Conservation (phyloP, 108 stramenopile genomes). For the Cyclotella kingstonii region DNA sequence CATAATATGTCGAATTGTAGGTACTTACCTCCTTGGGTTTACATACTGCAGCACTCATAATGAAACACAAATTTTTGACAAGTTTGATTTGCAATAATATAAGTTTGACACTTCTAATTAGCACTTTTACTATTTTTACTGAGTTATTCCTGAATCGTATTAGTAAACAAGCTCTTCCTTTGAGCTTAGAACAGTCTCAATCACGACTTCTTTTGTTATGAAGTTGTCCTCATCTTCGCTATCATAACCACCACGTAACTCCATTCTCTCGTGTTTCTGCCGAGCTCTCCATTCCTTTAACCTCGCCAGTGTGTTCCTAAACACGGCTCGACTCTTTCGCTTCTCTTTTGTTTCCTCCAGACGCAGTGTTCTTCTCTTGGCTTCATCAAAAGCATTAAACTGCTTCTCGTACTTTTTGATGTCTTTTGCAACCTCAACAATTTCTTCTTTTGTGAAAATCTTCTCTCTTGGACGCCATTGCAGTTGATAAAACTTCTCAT, state of each 20-base stretch:
- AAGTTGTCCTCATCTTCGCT: conserved; percentile 80
- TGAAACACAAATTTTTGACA: too few species aligned
- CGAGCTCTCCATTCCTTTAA: conserved; percentile 56
- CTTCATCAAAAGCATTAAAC: conserved; percentile 95
- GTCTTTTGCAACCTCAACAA: conserved; percentile 84
- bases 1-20: too few species aligned
- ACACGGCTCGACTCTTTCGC: conserved; percentile 62
- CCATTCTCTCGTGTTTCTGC: conserved; percentile 66
- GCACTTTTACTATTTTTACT: background rate
- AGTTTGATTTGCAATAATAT: too few species aligned
- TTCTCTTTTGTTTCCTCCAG: conserved; percentile 89
- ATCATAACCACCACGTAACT: conserved; percentile 79
- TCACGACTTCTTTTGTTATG: conserved; percentile 51
- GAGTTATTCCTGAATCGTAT: background rate
- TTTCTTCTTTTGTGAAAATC: conserved; percentile 77
- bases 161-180: conserved; percentile 84
- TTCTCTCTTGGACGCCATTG: conserved; percentile 92
- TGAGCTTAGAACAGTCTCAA: conserved; percentile 78
- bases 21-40: too few species aligned
- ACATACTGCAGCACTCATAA: too few species aligned
- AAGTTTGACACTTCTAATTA: too few species aligned
- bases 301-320: conserved; percentile 63
- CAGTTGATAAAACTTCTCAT: conserved; percentile 95
- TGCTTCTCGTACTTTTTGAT: conserved; percentile 96
- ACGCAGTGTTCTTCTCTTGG: conserved; percentile 68